Evolutionary conservation across 1,284 basidiomycete species (phyloP).

Genomic region (Moesziomyces aphidis): DNA sequence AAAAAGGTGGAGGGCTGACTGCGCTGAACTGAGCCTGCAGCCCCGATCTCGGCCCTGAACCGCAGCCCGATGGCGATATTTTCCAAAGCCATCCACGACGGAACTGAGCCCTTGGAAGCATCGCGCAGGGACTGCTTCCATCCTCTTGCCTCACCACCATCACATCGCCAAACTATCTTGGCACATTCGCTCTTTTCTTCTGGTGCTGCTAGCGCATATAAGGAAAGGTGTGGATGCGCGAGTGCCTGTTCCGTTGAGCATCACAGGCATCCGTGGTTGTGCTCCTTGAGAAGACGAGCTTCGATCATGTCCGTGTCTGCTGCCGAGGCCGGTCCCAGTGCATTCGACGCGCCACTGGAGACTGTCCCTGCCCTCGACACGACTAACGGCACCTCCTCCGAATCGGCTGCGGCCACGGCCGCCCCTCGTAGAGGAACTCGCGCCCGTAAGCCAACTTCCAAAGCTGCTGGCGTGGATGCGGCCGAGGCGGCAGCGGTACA

Average conservation of each 20-base stretch:
- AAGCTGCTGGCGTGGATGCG: slow-evolving; percentile 27
- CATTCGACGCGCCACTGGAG: slow-evolving; percentile 9
- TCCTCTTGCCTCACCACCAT: background rate
- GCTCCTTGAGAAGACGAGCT: slow-evolving; percentile 2
- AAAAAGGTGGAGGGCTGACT: background rate
- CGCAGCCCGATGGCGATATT: background rate
- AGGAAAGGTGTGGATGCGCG: slow-evolving; percentile 2
- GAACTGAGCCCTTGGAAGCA: background rate
- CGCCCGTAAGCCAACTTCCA: slow-evolving; percentile 29
- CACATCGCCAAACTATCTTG: background rate
- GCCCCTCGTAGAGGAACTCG: slow-evolving; percentile 30
- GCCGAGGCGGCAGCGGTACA: slow-evolving; percentile 1
- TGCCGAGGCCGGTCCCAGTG: background rate
- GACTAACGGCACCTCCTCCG: background rate
- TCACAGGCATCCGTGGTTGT: background rate
- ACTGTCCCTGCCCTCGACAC: slow-evolving; percentile 1
- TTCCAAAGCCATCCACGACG: background rate
- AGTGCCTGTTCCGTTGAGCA: slow-evolving; percentile 6
- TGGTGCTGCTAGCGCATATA: slow-evolving; percentile 1
- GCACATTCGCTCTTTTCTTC: background rate
- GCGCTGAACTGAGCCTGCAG: background rate
- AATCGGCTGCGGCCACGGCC: background rate
- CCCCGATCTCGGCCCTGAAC: too few species aligned
- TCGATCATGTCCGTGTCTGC: slow-evolving; percentile 16
- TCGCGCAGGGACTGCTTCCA: background rate